Evolutionary conservation across 2,329 filamentous ascomycete genomes (phyloP).

Genomic region (Achaetomium macrosporum): DNA sequence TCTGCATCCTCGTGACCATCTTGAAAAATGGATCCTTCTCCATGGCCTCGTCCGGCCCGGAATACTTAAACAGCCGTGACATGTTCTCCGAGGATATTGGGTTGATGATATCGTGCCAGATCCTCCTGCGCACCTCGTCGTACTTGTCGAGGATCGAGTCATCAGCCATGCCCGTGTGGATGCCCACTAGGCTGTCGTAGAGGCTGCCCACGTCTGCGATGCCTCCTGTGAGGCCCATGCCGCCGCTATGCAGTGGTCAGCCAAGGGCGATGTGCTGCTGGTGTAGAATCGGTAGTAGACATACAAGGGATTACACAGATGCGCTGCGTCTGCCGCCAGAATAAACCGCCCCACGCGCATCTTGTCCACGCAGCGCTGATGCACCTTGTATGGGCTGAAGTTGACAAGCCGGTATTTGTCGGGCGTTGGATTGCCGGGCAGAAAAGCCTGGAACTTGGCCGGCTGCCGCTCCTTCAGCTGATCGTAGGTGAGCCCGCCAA

Average conservation of each 20-base stretch:
- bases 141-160: conserved; percentile 39
- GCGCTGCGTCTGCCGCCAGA: conserved; percentile 46
- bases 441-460: conserved; percentile 49
- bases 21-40: conserved; percentile 26
- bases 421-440: conserved; percentile 54
- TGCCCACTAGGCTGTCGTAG: conserved; percentile 41
- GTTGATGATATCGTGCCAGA: conserved; percentile 28
- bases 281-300: conserved; percentile 8
- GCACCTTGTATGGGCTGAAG: conserved; percentile 44
- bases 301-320: conserved; percentile 47
- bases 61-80: conserved; percentile 19
- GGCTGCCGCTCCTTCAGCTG: conserved; percentile 49
- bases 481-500: conserved; percentile 44
- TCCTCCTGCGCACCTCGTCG: conserved; percentile 34
- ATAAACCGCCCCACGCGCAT: conserved; percentile 44
- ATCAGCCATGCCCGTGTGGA: conserved; percentile 34
- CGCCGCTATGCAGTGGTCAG: conserved; percentile 30
- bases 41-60: conserved; percentile 20
- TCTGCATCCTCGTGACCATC: conserved; percentile 18
- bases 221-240: conserved; percentile 44
- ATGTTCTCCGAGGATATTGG: conserved; percentile 22
- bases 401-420: conserved; percentile 50
- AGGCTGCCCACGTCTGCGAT: conserved; percentile 45
- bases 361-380: conserved; percentile 43
- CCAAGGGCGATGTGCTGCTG: background rate